Base-by-base conservation (phyloP, 768 basidiomycete genomes). In the Exsudoporus frostii region DNA sequence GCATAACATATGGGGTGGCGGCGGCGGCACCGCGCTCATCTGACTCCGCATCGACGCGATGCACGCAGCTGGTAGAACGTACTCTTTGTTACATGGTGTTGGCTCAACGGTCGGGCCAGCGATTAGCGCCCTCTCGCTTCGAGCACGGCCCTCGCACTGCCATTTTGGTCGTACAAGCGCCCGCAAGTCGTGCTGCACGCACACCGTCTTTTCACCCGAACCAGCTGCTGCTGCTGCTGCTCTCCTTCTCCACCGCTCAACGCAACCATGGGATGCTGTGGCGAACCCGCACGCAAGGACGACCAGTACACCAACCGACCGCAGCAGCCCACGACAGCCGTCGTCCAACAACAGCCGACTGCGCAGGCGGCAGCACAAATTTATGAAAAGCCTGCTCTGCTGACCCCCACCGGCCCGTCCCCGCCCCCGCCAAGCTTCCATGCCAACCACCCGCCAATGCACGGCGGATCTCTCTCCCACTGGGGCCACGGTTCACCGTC, bases 221-320 rank as follows among this genome's bases (percentile, higher is more conserved):
- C 46, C 33, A 22, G 19, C 22, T n/a, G 29, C 10, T 11, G 20
- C 1, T 8, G 22, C 1, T n/a, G 27, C 20, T 15, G 2, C 40
- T 34, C 24, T 32, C 42, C 45, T 8, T 49, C 30, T 30, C 5
- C n/a, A 8, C 27, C 2, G 17, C 24, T 27, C 5, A 13, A 15
- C 15, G 7, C 34, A 55, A 57, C 59, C 59, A 87, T 86, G 84
- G 76, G 81, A 57, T 89, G 88, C 62, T 90, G 88, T 65, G 85
- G 85, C n/a, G 76, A 79, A 44, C 58, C 77, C 9, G 64, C 57
- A 30, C 62, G 65, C 33, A 61, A 65, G 27, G 64, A 71, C 51
- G 56, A 66, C 48, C 60, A 71, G 44, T 65, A 66, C 50, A 60
- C 70, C 47, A 74, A 76, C 67, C 67, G 72, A 2, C 58, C 63